Evolutionary conservation across 192 early-diverging fungal species (phyloP).

Genomic region (Haplosporangium gracile): DNA sequence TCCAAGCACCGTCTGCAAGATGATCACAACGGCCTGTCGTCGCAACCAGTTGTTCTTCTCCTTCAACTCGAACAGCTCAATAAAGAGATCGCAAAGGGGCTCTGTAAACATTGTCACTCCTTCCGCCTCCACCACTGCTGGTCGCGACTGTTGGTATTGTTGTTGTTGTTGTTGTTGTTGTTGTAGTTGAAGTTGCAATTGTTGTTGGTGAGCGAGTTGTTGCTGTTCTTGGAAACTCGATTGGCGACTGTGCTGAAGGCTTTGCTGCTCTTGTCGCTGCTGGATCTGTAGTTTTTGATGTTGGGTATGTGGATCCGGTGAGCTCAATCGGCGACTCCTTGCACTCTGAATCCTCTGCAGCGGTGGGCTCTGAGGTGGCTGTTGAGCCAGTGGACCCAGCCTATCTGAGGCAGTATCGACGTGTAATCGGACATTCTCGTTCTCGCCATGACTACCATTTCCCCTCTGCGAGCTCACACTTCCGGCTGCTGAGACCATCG

Average conservation of each 20-base stretch:
- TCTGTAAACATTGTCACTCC: conserved; percentile 71
- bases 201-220: conserved; percentile 10
- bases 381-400: neutral
- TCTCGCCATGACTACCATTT: conserved; percentile 23
- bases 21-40: conserved; percentile 85
- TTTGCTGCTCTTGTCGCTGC: conserved; percentile 27
- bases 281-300: conserved; percentile 33
- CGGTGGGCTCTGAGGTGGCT: neutral
- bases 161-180: conserved; percentile 28
- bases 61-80: conserved; percentile 95
- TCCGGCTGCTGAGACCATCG: neutral
- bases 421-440: conserved; percentile 20
- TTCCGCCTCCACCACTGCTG: conserved; percentile 42
- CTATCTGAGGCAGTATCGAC: conserved; percentile 5
- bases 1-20: conserved; percentile 89
- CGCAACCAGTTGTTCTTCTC: conserved; percentile 90
- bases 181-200: conserved; percentile 10
- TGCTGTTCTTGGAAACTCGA: conserved; percentile 8
- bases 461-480: neutral
- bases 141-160: conserved; percentile 19
- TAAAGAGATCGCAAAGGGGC: conserved; percentile 84
- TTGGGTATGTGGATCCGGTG: conserved; percentile 46
- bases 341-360: conserved; percentile 18
- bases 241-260: conserved; percentile 6
- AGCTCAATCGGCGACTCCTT: conserved; percentile 37